Evolutionary conservation across 2,329 filamentous ascomycete species (phyloP).

Genomic region (Zasmidium cellare): DNA sequence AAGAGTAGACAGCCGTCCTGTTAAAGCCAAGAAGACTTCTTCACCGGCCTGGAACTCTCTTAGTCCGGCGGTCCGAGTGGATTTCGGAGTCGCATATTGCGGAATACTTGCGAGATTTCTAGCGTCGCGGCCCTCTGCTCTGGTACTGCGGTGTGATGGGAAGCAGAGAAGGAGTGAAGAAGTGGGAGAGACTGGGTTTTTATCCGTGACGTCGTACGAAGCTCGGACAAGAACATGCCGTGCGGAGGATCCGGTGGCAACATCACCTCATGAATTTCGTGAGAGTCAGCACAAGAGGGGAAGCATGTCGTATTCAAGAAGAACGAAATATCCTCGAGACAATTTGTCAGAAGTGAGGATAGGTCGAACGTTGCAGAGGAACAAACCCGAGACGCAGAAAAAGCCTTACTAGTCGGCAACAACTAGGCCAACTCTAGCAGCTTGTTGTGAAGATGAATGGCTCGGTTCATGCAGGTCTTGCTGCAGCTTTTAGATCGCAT

Average conservation of each 20-base stretch:
- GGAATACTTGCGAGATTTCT: not conserved
- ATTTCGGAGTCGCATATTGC: not conserved
- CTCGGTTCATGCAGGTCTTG: constrained; percentile 16
- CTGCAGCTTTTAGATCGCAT: constrained; percentile 52
- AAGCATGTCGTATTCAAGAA: too few relatives aligned
- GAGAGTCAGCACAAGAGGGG: not conserved
- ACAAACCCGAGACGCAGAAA: too few relatives aligned
- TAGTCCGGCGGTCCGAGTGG: not conserved
- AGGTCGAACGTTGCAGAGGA: too few relatives aligned
- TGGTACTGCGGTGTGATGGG: not conserved
- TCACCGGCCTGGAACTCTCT: not conserved
- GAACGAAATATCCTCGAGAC: too few relatives aligned
- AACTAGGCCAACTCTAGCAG: too few relatives aligned
- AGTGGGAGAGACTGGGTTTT: not conserved
- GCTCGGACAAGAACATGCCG: constrained; percentile 9
- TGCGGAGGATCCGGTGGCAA: constrained; percentile 9
- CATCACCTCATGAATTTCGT: constrained; percentile 13
- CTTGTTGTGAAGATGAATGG: constrained; percentile 5
- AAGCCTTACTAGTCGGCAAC: too few relatives aligned
- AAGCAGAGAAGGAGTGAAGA: not conserved
- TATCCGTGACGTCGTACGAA: constrained; percentile 7
- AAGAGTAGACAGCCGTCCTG: too few relatives aligned
- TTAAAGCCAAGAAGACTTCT: too few relatives aligned
- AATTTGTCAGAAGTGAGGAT: too few relatives aligned
- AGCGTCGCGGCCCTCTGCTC: too few relatives aligned